Base-by-base conservation (phyloP, 2,329 filamentous ascomycete genomes). In the Myrmaecium sp. region DNA sequence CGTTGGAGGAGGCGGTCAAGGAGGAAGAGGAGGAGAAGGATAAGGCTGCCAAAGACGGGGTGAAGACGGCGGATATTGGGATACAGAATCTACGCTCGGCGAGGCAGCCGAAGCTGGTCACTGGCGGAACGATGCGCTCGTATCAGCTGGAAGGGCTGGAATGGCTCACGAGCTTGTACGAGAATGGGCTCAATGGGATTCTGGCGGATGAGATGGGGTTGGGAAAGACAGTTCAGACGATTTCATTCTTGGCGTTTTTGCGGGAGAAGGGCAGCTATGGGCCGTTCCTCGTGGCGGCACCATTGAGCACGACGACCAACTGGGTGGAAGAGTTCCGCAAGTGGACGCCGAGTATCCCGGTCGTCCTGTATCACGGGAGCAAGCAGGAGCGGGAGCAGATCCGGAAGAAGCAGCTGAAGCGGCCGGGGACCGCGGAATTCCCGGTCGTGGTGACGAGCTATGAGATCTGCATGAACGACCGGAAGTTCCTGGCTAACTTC, bases 71-170 rank as follows among this genome's bases (percentile, higher is more conserved):
- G n/a, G 66, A 66, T 13, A 56, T 75, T 30, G 69, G 71, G 14
- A 62, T 69, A 27, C 69, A 74, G 37, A 65, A 83, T 28, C 52
- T 94, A 10, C 64, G 73, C 30, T 81, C 91, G 47, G 86, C 84
- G 0, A 64, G 77, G 34, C 89, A 98, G 45, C 89, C 89, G 0
- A 73, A 75, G 35, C 71, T 83, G 31, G 72, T 98, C 40, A 73
- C 75, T 1, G 82, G 82, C 4, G 89, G 89, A 2, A 76, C 74
- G 4, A 95, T 98, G 86, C 66, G 84, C 11, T 77, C 80, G 34
- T 98, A 98, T 44, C 89, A 98, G 41, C 57, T 98, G 0, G 86
- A 95, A 46, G 89, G 89, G 0, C 52, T 98, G 1, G 91, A 92
- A 1, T 98, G 89, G 89, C 74, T 98, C 60, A 68, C 69, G 17